Evolutionary conservation across 345 rosid genomes (phyloP), one percentile per base, ranked within the genome.

Genomic region (Eucalyptus polyanthemos): DNA sequence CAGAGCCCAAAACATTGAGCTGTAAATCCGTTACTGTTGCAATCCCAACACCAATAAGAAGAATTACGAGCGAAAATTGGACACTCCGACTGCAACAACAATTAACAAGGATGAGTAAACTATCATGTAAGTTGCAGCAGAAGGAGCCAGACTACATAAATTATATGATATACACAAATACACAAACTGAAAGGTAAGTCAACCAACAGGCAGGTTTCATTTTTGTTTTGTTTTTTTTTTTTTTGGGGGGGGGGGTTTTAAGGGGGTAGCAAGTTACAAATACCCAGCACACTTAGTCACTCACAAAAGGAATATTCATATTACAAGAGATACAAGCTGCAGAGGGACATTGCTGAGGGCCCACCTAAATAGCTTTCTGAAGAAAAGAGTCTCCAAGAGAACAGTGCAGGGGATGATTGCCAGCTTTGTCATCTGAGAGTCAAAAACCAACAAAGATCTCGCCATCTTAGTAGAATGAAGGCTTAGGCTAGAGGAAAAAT

Each of bases 1-100:
- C 88, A 37, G 99, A 97, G 87, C 99, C 99, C 92, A 97, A 92
- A 91, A 94, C 93, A 93, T 98, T 98, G 91, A 98, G 99, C 92
- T 98, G 99, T 92, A 98, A 97, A 96, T 98, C 99, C 60, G 99
- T 98, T 83, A 98, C 98, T 25, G 99, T 98, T 80, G 99, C 99
- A 90, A 98, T 97, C 91, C 99, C 99, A 92, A 98, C 99, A 92
- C 99, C 99, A 88, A 97, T 54, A 89, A 98, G 99, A 93, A 98
- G 99, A 93, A 98, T 92, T 83, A 87, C 60, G 56, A 98, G 93
- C 53, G 99, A 93, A 93, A 97, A 90, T 92, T 98, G 99, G 88
- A 98, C 91, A 53, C 91, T 95, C 90, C 96, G 94, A 94, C 99
- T 98, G 97, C 97, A 95, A 90, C 67, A 60, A 80, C 86, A 86